Evolutionary conservation across 805 yeast genomes (phyloP).

Genomic region (Wickerhamomyces queroliae): DNA sequence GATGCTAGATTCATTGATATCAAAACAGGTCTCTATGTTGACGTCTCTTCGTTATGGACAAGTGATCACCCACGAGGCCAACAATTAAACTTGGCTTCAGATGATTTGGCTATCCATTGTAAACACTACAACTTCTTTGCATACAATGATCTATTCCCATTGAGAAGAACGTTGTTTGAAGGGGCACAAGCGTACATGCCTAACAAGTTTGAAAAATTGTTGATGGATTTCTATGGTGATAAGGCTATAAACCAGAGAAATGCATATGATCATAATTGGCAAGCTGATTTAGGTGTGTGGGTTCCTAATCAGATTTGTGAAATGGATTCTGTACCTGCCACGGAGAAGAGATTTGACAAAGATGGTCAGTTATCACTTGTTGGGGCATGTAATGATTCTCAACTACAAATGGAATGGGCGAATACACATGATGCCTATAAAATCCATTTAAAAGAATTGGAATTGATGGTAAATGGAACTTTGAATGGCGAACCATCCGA

Average conservation of each 20-base stretch:
- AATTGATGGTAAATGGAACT: conserved; percentile 17
- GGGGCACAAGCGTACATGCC: conserved; percentile 41
- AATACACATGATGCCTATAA: conserved; percentile 23
- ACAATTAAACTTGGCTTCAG: conserved; percentile 4
- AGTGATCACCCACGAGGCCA: conserved; percentile 11
- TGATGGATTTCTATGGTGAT: conserved; percentile 31
- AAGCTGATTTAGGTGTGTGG: conserved; percentile 39
- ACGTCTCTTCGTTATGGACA: conserved; percentile 36
- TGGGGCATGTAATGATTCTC: conserved; percentile 34
- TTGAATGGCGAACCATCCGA: too few species aligned
- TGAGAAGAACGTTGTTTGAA: conserved; percentile 34
- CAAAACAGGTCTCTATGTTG: conserved; percentile 43
- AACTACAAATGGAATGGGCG: conserved; percentile 33
- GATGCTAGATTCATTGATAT: conserved; percentile 42
- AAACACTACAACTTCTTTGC: conserved; percentile 18
- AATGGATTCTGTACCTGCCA: conserved; percentile 19
- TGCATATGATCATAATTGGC: conserved; percentile 30
- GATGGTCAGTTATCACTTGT: conserved; percentile 24
- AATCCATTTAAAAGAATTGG: conserved; percentile 24
- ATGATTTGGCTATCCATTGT: conserved; percentile 12
- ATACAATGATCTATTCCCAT: conserved; percentile 31
- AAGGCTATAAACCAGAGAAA: conserved; percentile 19
- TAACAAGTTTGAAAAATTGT: conserved; percentile 27
- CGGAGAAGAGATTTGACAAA: conserved; percentile 20
- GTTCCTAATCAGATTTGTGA: conserved; percentile 37